phyloP scores from a whole-genome alignment of 352 stramenopile species.

The Pythium sp. region DNA sequence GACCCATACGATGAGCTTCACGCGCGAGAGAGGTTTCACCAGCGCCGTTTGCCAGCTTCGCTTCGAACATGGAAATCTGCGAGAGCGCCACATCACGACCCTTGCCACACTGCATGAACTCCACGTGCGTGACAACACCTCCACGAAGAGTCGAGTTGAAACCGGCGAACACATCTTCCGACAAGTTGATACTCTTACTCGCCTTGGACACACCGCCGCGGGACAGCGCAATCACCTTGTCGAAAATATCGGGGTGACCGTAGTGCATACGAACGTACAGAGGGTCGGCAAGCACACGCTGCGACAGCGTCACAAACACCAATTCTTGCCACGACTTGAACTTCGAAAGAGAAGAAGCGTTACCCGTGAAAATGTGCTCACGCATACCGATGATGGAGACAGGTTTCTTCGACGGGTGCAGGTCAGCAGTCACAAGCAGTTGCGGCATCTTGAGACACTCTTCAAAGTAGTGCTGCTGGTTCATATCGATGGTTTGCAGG shows the following conservation, averaged over 20 bases:
- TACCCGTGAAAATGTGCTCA: slow-evolving; percentile 82
- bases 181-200: slow-evolving; percentile 81
- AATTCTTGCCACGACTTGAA: slow-evolving; percentile 82
- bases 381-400: slow-evolving; percentile 83
- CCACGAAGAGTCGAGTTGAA: slow-evolving; percentile 72
- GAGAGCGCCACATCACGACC: slow-evolving; percentile 77
- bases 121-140: slow-evolving; percentile 65
- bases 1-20: slow-evolving; percentile 75
- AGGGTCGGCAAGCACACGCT: slow-evolving; percentile 74
- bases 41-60: slow-evolving; percentile 74
- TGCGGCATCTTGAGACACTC: slow-evolving; percentile 86
- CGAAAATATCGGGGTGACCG: slow-evolving; percentile 79
- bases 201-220: slow-evolving; percentile 75
- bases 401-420: slow-evolving; percentile 64
- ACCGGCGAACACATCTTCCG: slow-evolving; percentile 78
- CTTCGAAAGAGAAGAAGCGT: slow-evolving; percentile 72
- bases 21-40: slow-evolving; percentile 68
- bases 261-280: slow-evolving; percentile 81
- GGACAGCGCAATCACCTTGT: slow-evolving; percentile 71
- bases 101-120: slow-evolving; percentile 84
- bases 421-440: slow-evolving; percentile 61
- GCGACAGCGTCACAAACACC: slow-evolving; percentile 77
- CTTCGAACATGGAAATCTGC: slow-evolving; percentile 82
- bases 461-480: slow-evolving; percentile 87
- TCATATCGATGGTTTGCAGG: slow-evolving; percentile 88